Evolutionary conservation across 768 basidiomycete species (phyloP), one percentile per base, ranked within the genome.

Genomic region (Suillus weaverae): DNA sequence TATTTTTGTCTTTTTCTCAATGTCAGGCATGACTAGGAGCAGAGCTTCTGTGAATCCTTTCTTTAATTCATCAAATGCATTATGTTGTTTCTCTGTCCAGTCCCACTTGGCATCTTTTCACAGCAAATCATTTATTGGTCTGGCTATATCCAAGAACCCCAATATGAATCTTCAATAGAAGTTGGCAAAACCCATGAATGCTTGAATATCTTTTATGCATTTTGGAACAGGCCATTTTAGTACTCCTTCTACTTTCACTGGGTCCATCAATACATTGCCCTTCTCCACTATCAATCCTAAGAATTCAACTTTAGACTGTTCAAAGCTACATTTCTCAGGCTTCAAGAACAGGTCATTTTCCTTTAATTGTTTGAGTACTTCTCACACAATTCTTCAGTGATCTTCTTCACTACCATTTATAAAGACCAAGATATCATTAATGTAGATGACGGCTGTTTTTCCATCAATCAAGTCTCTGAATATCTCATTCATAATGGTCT

Each of bases 371-470:
- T 74, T 35, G 0, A 80, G 70, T 0, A 80, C 75, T 44, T 66
- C 35, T 2, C 55, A 66, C 2, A 73, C 62, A 11, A 70, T 54
- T 4, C 14, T 18, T 18, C 16, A 3, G 33, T 35, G 33, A 4
- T 35, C 3, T 4, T 46, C 44, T 8, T 26, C 1, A 26, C 2
- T 26, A 2, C 61, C 35, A 3, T 69, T 50, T 1, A 68, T 72
- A 41, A 70, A 80, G 51, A 80, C 75, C 59, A 82, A 68, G 36
- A 83, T 80, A 63, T 84, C 76, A 62, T 83, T 81, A 39, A 84
- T 67, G 67, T 86, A 82, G 48, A 84, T 77, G 0, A 74, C 66
- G 22, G 85, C 76, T 32, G 78, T 73, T 0, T 74, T 74, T 33
- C 44, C 44, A 9, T 46, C 44, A 1, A 83, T 72, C 59, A 77